Evolutionary conservation across 2,329 filamentous ascomycete species (phyloP).

Genomic region (Epichloe coenophiala): DNA sequence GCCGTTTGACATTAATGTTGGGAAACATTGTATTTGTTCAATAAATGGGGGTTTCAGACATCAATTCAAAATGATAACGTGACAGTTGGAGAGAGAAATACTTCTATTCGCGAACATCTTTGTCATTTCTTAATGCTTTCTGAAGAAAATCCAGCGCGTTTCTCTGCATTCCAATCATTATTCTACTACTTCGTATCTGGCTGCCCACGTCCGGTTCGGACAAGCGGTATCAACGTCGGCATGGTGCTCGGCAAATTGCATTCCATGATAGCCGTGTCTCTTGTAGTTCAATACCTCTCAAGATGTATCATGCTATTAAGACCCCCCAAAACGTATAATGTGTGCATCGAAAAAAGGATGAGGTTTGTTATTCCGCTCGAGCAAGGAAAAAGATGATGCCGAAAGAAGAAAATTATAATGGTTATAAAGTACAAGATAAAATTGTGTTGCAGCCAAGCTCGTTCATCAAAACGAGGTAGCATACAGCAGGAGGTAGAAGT

Average conservation of each 20-base stretch:
- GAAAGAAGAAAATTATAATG: too few species aligned
- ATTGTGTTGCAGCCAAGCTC: too few species aligned
- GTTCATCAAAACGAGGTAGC: too few species aligned
- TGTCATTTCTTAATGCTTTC: background rate
- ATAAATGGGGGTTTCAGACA: background rate
- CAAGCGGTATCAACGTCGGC: too few species aligned
- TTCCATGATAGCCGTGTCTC: background rate
- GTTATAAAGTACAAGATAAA: too few species aligned
- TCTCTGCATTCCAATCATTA: slow-evolving; percentile 4
- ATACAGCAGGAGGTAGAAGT: background rate
- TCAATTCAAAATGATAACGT: slow-evolving; percentile 6
- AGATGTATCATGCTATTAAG: background rate
- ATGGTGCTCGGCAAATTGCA: background rate
- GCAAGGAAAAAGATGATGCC: too few species aligned
- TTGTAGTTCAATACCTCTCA: too few species aligned
- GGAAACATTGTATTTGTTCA: background rate
- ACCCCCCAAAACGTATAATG: background rate
- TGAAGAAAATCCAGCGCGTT: background rate
- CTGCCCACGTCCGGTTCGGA: background rate
- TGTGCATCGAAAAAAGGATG: too few species aligned
- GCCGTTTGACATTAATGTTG: too few species aligned
- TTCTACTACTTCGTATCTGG: slow-evolving; percentile 1
- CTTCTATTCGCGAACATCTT: slow-evolving; percentile 2
- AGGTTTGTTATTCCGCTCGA: too few species aligned
- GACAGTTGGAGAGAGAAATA: slow-evolving; percentile 2